Evolutionary conservation across 1,284 basidiomycete genomes (phyloP).

Genomic region (Puccinia sorghi): DNA sequence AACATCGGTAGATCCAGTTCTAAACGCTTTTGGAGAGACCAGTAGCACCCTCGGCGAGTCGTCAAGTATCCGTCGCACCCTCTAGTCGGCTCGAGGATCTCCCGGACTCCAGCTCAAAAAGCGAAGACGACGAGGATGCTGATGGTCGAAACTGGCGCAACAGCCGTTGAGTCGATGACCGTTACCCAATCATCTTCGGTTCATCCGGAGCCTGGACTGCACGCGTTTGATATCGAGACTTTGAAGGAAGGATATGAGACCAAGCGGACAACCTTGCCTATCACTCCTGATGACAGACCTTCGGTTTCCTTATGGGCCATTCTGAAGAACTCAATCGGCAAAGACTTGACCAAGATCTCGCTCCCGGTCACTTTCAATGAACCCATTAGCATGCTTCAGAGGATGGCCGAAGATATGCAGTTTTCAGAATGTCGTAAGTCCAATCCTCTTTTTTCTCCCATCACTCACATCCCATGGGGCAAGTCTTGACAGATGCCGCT

Average conservation of each 20-base stretch:
- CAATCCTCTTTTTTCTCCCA: background rate
- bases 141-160: constrained; percentile 83
- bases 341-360: constrained; percentile 88
- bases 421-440: constrained; percentile 84
- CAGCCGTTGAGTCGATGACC: constrained; percentile 59
- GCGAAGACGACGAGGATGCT: constrained; percentile 80
- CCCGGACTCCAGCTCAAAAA: constrained; percentile 59
- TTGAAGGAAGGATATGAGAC: constrained; percentile 67
- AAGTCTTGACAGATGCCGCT: too few species aligned
- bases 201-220: constrained; percentile 51
- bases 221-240: constrained; percentile 60
- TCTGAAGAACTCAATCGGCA: constrained; percentile 92
- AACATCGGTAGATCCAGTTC: background rate
- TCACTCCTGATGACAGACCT: constrained; percentile 78
- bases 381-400: constrained; percentile 88
- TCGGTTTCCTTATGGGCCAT: constrained; percentile 92
- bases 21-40: background rate
- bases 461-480: background rate
- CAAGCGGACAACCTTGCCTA: constrained; percentile 68
- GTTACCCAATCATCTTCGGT: constrained; percentile 44
- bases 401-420: constrained; percentile 86
- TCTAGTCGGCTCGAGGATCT: background rate
- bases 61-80: constrained; percentile 2
- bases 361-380: constrained; percentile 98
- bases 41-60: background rate